Evolutionary conservation across 441 rosid genomes (phyloP), one percentile per base, ranked within the genome.

Genomic region (Croton laevigatus): DNA sequence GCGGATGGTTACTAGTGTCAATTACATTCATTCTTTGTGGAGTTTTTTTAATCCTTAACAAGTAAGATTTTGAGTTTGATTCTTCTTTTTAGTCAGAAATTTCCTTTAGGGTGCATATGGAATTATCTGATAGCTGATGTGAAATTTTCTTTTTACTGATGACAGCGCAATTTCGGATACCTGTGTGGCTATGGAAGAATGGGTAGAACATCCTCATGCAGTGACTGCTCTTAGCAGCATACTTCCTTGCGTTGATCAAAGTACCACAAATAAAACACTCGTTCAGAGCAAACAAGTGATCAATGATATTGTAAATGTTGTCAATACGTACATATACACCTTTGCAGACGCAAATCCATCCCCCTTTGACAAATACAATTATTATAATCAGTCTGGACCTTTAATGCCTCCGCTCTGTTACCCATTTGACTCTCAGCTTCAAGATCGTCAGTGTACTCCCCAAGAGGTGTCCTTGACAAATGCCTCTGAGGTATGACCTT

Each of bases 1-100:
- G 96, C 13, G 99, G 99, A 78, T 94, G 99, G 97, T 74, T 94
- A 62, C 80, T 94, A 17, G 99, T 92, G 78, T 94, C 91, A 59
- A 76, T 88, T 68, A 92, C 97, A 65, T 94, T 92, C 80, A 75
- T 89, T 76, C 96, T 94, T 38, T 94, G 87, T 62, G 98, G 97
- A 72, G 86, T 87, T 67, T 94, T 90, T 71, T 71, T 92, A 42
- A 84, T 94, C 64, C 78, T 94, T 71, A 89, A 86, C 87, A 94
- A 79, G 98, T 94, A 87, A 86, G 88, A 63, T 80, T 48, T 34
- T 45, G 45, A 53, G 57, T 62, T 17, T 58, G 68, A 10, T 36
- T 6, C 53, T 59, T 48, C 17, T 63, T 9, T 54, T 8, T 13
- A 20, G 53, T 17, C 17, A 55, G 58, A 17, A 62, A 13, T 57